Base-by-base conservation (phyloP, 495 filamentous ascomycete species). In the Penicillium simplicissimum region DNA sequence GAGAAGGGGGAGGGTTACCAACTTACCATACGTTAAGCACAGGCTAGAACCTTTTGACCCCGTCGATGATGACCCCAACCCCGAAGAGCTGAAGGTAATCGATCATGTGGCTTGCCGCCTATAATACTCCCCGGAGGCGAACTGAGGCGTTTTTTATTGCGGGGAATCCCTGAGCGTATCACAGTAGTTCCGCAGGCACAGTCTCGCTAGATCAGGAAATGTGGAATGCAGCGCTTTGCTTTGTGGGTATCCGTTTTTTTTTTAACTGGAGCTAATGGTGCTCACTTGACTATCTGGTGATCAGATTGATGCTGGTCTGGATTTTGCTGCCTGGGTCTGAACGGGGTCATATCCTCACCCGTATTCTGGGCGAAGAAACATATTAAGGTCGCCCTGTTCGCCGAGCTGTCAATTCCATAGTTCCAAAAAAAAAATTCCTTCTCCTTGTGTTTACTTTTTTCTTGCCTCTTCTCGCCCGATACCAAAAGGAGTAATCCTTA, bases 131-230 rank as follows among this genome's bases (percentile, higher is more conserved):
- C 38, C 52, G 54, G 57, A 56, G 59, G 52, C 57, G 56, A 59
- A 57, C 9, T 45, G 45, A 33, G 55, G 55, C 48, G 25, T 54
- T 43, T 55, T 61, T 17, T 61, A 69, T 70, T 72, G 69, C 69
- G 69, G 69, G 69, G 69, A 72, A 72, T 70, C 69, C 67, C 59
- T 70, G 69, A 51, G 65, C 69, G 69, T 70, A 70, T 72, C 69
- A 72, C 62, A 54, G 57, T 42, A 59, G 55, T 60, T 62, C 65
- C 65, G 59, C 60, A 55, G 57, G 45, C 60, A 51, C 59, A 55
- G 60, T 33, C 19, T 56, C 49, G 23, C 64, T 68, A 4, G 43
- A 65, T 69, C 48, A 42, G 64, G 67, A 67, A 71, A 71, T 71
- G 69, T 67, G 67, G 60, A 61, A 61, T 69, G 62, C 55, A 66